phyloP scores from a whole-genome alignment of 805 yeast species.

The Candida namnaoensis region DNA sequence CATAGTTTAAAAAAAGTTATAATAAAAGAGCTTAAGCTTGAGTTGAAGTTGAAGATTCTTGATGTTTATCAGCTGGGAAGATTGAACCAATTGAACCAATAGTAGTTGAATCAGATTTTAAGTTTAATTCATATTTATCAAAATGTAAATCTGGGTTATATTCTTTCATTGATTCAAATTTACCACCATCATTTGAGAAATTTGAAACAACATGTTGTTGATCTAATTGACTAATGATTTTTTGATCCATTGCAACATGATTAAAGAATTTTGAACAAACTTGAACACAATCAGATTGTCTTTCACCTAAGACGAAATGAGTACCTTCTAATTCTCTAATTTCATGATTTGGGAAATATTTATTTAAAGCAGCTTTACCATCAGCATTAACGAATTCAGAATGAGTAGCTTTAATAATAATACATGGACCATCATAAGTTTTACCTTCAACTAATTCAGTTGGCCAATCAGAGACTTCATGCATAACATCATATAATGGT shows the following conservation, averaged over 20 bases:
- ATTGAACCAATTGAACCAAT: neutral
- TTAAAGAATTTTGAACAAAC: constrained; percentile 17
- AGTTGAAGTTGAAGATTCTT: constrained; percentile 5
- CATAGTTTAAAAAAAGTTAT: too few relatives aligned
- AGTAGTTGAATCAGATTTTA: neutral
- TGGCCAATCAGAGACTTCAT: constrained; percentile 24
- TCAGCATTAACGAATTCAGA: constrained; percentile 28
- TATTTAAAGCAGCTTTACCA: constrained; percentile 14
- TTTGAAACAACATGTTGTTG: neutral
- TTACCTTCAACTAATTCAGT: constrained; percentile 10
- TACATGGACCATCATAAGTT: constrained; percentile 25
- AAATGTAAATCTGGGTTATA: neutral
- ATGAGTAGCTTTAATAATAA: constrained; percentile 29
- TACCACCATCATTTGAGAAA: neutral
- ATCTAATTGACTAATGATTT: neutral
- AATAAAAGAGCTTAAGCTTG: constrained; percentile 1
- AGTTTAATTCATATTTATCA: neutral
- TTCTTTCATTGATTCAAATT: neutral
- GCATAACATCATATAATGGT: constrained; percentile 11
- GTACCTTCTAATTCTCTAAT: constrained; percentile 17
- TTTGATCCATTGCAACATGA: neutral
- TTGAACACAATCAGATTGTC: constrained; percentile 20
- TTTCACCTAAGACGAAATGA: constrained; percentile 31
- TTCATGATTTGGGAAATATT: constrained; percentile 19
- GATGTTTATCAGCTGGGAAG: constrained; percentile 9